These are phyloP conservation scores for Extremus antarcticus DNA, from an alignment of 495 filamentous ascomycete genomes.

Conservation along the genomic window DNA sequence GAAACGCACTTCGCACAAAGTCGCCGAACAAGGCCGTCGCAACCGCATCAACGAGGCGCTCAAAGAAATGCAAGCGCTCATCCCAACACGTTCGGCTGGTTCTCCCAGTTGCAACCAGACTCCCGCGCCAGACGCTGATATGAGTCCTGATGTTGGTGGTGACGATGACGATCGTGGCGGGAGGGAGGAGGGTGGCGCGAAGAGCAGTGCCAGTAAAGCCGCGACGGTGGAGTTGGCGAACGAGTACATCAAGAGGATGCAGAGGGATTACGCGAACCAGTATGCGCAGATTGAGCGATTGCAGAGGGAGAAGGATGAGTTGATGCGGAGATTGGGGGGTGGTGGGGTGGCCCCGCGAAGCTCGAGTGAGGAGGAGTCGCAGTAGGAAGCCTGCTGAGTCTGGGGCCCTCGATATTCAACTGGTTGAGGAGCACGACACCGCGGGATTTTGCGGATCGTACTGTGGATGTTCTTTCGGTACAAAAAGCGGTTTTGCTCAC, in stretches of 20 bases:
- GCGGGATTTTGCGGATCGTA: no score
- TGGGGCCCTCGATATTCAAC: no score
- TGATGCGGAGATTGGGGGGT: slow-evolving; percentile 22
- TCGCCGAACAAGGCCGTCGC: slow-evolving; percentile 88
- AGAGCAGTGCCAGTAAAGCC: slow-evolving; percentile 73
- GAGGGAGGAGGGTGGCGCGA: slow-evolving; percentile 35
- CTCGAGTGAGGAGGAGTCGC: not conserved
- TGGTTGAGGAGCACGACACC: no score
- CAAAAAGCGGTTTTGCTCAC: no score
- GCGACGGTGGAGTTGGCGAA: slow-evolving; percentile 94
- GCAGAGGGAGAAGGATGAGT: slow-evolving; percentile 44
- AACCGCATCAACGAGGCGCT: slow-evolving; percentile 93
- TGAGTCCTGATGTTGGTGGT: slow-evolving; percentile 23
- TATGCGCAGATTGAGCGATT: slow-evolving; percentile 53
- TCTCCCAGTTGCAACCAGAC: not conserved
- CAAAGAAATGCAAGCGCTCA: slow-evolving; percentile 76
- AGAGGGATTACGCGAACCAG: slow-evolving; percentile 60
- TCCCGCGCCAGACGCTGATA: not conserved
- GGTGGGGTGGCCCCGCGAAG: not conserved
- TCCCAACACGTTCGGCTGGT: slow-evolving; percentile 41
- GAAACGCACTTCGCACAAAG: slow-evolving; percentile 94
- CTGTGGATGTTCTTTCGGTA: no score
- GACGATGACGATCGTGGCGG: slow-evolving; percentile 32
- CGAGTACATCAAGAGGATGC: slow-evolving; percentile 80
- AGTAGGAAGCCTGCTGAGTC: no score